These are phyloP conservation scores for Penicillium canariense DNA, from an alignment of 495 filamentous ascomycete species.

Conservation along the genomic window DNA sequence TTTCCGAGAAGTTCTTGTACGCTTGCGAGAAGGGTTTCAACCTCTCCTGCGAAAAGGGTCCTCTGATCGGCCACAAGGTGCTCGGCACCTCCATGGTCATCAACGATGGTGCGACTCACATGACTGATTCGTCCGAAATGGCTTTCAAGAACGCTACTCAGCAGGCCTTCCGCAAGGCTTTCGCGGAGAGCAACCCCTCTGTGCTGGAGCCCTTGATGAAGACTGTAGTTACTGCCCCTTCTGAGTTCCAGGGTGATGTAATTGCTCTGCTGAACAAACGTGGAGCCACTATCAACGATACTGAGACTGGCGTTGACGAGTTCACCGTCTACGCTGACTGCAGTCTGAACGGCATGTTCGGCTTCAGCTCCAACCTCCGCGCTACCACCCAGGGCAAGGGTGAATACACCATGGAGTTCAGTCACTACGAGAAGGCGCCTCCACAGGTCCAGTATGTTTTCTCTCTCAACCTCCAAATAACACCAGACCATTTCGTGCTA, in stretches of 20 bases:
- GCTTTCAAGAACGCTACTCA: constrained; percentile 97
- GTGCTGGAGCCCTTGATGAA: constrained; percentile 98
- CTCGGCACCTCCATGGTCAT: constrained; percentile 87
- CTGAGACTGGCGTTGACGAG: constrained; percentile 90
- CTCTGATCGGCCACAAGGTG: constrained; percentile 89
- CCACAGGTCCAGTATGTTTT: constrained; percentile 80
- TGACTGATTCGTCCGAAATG: constrained; percentile 97
- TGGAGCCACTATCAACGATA: constrained; percentile 91
- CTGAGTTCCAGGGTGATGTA: constrained; percentile 97
- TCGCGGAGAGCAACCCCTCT: constrained; percentile 69
- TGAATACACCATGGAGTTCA: constrained; percentile 99
- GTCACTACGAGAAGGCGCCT: constrained; percentile 85
- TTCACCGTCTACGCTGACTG: constrained; percentile 95
- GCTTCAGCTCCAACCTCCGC: constrained; percentile 84
- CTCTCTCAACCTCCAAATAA: background rate
- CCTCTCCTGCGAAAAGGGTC: constrained; percentile 79
- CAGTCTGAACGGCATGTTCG: constrained; percentile 95
- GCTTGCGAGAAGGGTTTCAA: constrained; percentile 97
- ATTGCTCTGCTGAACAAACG: constrained; percentile 96
- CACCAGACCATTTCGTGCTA: constrained; percentile 9
- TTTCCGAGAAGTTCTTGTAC: constrained; percentile 93
- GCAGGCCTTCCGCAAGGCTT: constrained; percentile 96
- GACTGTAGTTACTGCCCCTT: constrained; percentile 90
- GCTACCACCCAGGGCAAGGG: constrained; percentile 98
- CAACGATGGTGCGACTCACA: constrained; percentile 96